These are phyloP conservation scores for Sphaerobolus stellatus DNA, from an alignment of 1,284 basidiomycete species.

Conservation along the genomic window DNA sequence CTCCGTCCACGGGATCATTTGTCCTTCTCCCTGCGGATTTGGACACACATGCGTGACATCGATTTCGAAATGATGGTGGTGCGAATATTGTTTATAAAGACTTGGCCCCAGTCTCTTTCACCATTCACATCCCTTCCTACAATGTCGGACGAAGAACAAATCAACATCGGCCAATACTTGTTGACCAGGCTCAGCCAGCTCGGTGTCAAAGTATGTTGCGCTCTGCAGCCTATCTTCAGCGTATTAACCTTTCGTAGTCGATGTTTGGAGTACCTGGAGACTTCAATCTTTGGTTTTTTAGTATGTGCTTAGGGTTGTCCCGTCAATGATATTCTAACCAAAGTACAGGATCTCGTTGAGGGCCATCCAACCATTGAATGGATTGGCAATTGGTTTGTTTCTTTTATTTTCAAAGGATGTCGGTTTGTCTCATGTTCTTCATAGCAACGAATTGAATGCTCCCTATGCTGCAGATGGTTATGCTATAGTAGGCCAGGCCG, in stretches of 20 bases:
- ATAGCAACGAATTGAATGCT: conserved; percentile 83
- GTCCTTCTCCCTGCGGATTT: no score
- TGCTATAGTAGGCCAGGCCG: conserved; percentile 71
- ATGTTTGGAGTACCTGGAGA: conserved; percentile 93
- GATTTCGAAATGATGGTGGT: no score
- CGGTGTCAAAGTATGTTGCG: conserved; percentile 50
- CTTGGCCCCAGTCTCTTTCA: no score
- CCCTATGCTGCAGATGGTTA: conserved; percentile 96
- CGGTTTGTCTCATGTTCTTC: no score
- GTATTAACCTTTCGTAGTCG: conserved; percentile 38
- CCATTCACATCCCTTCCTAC: no score
- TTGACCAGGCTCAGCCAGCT: conserved; percentile 69
- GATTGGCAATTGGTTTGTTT: conserved; percentile 80
- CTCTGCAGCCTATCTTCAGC: neutral
- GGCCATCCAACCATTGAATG: conserved; percentile 78
- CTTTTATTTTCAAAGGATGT: no score
- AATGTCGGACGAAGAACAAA: no score
- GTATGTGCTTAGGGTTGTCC: conserved; percentile 13
- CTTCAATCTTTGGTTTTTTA: conserved; percentile 78
- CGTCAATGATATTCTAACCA: neutral
- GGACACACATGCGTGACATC: no score
- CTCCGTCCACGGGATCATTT: no score
- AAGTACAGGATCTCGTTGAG: conserved; percentile 78
- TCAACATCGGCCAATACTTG: conserved; percentile 69
- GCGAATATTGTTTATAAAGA: no score